Conservation (phyloP, 2,329 filamentous ascomycete species). For the Penicillium paneum region DNA sequence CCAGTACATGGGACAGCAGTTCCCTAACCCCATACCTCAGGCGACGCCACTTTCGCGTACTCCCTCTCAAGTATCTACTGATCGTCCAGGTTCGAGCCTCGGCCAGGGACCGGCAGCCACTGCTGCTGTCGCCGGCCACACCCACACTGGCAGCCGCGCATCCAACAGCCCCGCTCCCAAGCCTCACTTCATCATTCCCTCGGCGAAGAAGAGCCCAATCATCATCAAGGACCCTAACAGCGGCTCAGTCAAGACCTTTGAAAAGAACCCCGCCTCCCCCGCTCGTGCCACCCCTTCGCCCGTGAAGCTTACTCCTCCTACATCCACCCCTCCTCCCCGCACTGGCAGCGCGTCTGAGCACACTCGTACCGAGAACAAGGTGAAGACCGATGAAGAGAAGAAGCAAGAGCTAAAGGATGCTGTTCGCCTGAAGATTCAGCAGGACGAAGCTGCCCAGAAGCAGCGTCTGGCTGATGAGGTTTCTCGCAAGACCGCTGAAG, state of each 20-base stretch:
- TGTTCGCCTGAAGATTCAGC: slow-evolving; percentile 52
- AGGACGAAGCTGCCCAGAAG: slow-evolving; percentile 55
- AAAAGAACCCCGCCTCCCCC: slow-evolving; percentile 63
- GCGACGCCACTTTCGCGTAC: slow-evolving; percentile 75
- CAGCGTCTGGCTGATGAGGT: slow-evolving; percentile 49
- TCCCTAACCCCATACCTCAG: slow-evolving; percentile 48
- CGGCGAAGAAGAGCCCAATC: slow-evolving; percentile 68
- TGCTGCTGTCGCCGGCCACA: slow-evolving; percentile 48
- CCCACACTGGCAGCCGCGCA: slow-evolving; percentile 53
- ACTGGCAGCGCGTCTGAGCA: slow-evolving; percentile 66
- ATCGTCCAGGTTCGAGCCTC: slow-evolving; percentile 60
- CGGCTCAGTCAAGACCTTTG: slow-evolving; percentile 69
- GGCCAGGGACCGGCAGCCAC: slow-evolving; percentile 55
- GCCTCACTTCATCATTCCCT: slow-evolving; percentile 62
- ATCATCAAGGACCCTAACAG: slow-evolving; percentile 80
- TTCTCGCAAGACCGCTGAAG: slow-evolving; percentile 41
- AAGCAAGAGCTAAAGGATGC: slow-evolving; percentile 68
- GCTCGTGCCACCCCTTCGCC: slow-evolving; percentile 56
- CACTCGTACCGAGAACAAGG: slow-evolving; percentile 66
- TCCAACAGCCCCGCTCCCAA: slow-evolving; percentile 59
- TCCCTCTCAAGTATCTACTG: slow-evolving; percentile 72
- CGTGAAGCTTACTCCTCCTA: slow-evolving; percentile 63
- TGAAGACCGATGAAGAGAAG: slow-evolving; percentile 74
- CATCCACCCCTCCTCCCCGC: slow-evolving; percentile 78
- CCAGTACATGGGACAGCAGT: slow-evolving; percentile 35